Conservation (phyloP, 2,329 filamentous ascomycete species). For the Fusarium sp. region DNA sequence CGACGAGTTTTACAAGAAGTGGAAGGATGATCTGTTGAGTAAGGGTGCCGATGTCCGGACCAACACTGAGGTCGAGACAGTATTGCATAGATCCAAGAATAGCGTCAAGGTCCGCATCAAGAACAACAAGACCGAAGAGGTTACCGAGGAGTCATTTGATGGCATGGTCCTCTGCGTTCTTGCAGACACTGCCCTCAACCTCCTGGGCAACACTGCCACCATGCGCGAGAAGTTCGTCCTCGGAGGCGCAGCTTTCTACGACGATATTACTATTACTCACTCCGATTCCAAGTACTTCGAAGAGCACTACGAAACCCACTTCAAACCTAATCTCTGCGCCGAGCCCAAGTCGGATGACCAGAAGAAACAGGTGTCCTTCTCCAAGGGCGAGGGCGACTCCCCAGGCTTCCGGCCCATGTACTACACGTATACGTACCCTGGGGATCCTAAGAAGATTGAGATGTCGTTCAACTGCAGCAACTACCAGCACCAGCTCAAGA, state of each 20-base stretch:
- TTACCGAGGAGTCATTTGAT: constrained; percentile 66
- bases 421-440: constrained; percentile 70
- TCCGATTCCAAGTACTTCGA: constrained; percentile 74
- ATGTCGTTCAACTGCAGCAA: constrained; percentile 83
- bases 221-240: constrained; percentile 75
- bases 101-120: constrained; percentile 66
- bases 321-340: constrained; percentile 63
- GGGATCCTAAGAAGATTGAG: constrained; percentile 69
- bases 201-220: constrained; percentile 69
- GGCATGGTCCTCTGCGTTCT: constrained; percentile 75
- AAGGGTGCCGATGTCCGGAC: constrained; percentile 69
- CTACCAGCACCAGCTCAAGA: constrained; percentile 78
- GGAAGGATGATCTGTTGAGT: constrained; percentile 65
- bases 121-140: constrained; percentile 62
- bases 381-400: constrained; percentile 61
- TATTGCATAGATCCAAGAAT: constrained; percentile 63
- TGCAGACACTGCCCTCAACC: constrained; percentile 72
- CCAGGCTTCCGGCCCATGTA: constrained; percentile 74
- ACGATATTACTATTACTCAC: constrained; percentile 80
- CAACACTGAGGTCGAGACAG: constrained; percentile 65
- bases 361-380: constrained; percentile 54
- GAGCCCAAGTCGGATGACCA: constrained; percentile 58
- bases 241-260: constrained; percentile 76
- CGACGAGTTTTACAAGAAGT: constrained; percentile 70
- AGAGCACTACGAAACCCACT: constrained; percentile 74